Evolutionary conservation across 2,329 filamentous ascomycete genomes (phyloP), one percentile per base, ranked within the genome.

Genomic region (Monosporascus sp.): DNA sequence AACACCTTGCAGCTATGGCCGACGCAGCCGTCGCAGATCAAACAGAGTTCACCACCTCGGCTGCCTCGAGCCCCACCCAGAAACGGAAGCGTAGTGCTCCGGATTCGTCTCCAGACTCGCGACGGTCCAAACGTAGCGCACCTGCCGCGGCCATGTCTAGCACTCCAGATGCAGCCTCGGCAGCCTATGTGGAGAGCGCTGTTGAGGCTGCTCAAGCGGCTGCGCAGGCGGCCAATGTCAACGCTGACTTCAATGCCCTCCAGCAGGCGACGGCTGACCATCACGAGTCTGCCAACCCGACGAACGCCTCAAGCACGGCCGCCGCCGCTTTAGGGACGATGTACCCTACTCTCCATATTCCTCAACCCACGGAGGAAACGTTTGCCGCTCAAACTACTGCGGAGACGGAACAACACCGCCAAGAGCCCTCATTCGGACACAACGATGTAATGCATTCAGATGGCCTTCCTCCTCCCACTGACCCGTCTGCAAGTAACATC

Each of bases 321-420:
- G 81, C 82, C 41, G 81, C 81, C 14, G 81, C 81, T 27, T 70
- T 84, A 3, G 77, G 77, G 52, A 72, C 71, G 50, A 81, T 84
- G 75, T 84, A 82, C 62, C 81, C 81, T 5, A 81, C 80, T 2
- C 70, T 84, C 3, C 80, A 84, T 58, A 77, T 84, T 3, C 80
- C 81, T 3, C 74, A 76, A 22, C 73, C 79, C 3, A 84, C 81
- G 0, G 80, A 83, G 61, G 80, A 84, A 68, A 79, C 81, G 17
- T 84, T 84, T 65, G 79, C 79, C 6, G 74, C 76, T n/a, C 80
- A 83, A 62, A 67, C 71, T 2, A 68, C 70, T 14, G 67, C 61
- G 44, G 73, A 74, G 14, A 54, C 57, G 19, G 68, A 70, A n/a
- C 68, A 70, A 16, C 68, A 73, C 40, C 67, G 72, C n/a, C 64